A percentile compares a stretch with the other conserved stretches of the same genome.
phyloP scores from a whole-genome alignment of 306 rosid species.

The Cicer bijugum region DNA sequence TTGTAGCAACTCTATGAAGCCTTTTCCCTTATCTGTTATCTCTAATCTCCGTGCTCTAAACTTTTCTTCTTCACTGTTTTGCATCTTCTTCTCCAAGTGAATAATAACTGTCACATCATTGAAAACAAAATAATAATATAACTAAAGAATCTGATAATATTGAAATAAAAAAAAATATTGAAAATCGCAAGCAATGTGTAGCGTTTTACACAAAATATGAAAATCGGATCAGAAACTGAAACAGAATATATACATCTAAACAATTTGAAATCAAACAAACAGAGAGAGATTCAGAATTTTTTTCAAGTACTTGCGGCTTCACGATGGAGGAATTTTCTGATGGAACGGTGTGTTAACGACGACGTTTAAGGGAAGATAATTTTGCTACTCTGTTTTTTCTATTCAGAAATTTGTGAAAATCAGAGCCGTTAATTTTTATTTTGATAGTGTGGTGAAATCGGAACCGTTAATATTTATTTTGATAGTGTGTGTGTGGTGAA shows the following conservation, averaged over 20 bases:
- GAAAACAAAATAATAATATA: neutral
- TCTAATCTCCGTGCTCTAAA: slow-evolving; percentile 57
- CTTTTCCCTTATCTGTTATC: slow-evolving; percentile 73
- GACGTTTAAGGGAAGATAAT: too few relatives aligned
- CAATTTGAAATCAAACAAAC: neutral
- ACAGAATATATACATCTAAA: neutral
- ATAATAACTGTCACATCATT: too few relatives aligned
- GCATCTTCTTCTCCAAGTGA: slow-evolving; percentile 44
- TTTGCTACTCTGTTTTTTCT: neutral
- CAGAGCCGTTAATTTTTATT: slow-evolving; percentile 1
- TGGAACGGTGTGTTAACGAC: too few relatives aligned
- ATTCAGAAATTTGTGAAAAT: neutral
- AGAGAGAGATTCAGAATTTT: neutral
- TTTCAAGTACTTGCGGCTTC: slow-evolving; percentile 13
- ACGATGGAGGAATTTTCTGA: too few relatives aligned
- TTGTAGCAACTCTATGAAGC: slow-evolving; percentile 66
- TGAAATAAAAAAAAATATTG: neutral
- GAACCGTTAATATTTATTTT: slow-evolving; percentile 1
- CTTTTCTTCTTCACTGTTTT: slow-evolving; percentile 44
- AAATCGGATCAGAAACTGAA: slow-evolving; percentile 1
- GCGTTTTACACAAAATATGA: neutral
- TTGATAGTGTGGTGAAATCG: slow-evolving; percentile 37
- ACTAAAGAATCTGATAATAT: neutral
- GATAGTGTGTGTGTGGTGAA: slow-evolving; percentile 17
- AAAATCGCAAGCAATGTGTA: neutral